phyloP scores from a whole-genome alignment of 2,329 filamentous ascomycete species.

The Hymenoscyphus fraxineus region DNA sequence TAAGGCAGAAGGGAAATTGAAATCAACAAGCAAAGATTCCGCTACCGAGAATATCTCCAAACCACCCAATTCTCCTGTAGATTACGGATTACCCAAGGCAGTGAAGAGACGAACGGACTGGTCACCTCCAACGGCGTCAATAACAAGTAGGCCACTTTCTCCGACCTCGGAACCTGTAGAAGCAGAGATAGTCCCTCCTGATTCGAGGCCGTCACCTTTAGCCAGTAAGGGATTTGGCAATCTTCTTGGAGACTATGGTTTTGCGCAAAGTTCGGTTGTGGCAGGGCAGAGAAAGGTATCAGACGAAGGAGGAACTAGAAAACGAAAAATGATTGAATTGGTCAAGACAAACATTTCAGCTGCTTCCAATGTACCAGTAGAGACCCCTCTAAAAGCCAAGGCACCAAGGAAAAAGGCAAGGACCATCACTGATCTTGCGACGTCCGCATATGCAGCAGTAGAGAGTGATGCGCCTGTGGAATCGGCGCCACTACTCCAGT shows the following conservation, averaged over 20 bases:
- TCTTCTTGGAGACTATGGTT: constrained; percentile 41
- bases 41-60: background rate
- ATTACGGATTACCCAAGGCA: constrained; percentile 39
- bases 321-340: constrained; percentile 54
- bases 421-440: constrained; percentile 76
- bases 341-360: constrained; percentile 38
- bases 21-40: background rate
- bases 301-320: constrained; percentile 38
- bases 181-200: background rate
- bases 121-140: constrained; percentile 56
- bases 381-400: constrained; percentile 46
- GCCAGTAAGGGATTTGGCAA: constrained; percentile 33
- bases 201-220: constrained; percentile 15
- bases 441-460: constrained; percentile 58
- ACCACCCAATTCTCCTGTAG: constrained; percentile 8
- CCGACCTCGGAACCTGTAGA: constrained; percentile 6
- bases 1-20: constrained; percentile 17
- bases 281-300: constrained; percentile 14
- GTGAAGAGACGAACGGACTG: constrained; percentile 56
- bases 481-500: constrained; percentile 44
- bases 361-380: constrained; percentile 22
- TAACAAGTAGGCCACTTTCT: constrained; percentile 24
- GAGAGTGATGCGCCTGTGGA: constrained; percentile 29
- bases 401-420: constrained; percentile 64
- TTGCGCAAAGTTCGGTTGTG: constrained; percentile 23